Percentiles rank a stretch among this genome's conserved stretches.
Evolutionary conservation across 495 filamentous ascomycete species (phyloP).

Genomic region (Penicillium roqueforti): DNA sequence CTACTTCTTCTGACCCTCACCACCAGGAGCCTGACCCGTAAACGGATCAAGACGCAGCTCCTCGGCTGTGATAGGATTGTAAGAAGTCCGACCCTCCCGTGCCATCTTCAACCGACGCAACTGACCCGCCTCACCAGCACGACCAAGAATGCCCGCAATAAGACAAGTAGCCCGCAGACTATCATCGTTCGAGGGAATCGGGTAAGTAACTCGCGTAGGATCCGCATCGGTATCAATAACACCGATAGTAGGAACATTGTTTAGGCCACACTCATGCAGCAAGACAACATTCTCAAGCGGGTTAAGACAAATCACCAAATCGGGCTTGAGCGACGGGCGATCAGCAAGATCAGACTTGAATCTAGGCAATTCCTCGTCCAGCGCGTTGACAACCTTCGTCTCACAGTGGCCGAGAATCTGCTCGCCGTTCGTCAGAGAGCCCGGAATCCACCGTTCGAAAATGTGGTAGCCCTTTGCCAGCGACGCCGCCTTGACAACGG

Average conservation of each 20-base stretch:
- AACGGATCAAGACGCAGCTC: conserved; percentile 30
- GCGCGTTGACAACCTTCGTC: conserved; percentile 65
- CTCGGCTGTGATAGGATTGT: conserved; percentile 41
- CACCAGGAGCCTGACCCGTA: conserved; percentile 18
- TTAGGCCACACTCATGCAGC: conserved; percentile 84
- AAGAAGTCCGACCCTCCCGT: conserved; percentile 52
- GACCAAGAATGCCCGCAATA: conserved; percentile 79
- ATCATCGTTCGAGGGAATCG: conserved; percentile 95
- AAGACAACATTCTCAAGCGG: conserved; percentile 86
- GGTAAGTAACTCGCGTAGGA: conserved; percentile 92
- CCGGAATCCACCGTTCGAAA: conserved; percentile 91
- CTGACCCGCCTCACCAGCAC: conserved; percentile 78
- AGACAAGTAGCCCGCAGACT: conserved; percentile 76
- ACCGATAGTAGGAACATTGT: conserved; percentile 89
- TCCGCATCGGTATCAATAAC: conserved; percentile 92
- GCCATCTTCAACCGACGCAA: conserved; percentile 58
- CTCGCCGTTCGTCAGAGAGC: conserved; percentile 87
- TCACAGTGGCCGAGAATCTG: conserved; percentile 68
- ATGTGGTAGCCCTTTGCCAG: conserved; percentile 78
- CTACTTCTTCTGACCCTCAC: conserved; percentile 19
- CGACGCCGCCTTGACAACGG: conserved; percentile 76
- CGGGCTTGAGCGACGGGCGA: conserved; percentile 66
- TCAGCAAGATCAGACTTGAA: conserved; percentile 62
- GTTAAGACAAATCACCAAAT: conserved; percentile 90
- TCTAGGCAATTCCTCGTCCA: conserved; percentile 60